Base-by-base conservation (phyloP, 164 flowering plant species). In the Buxus sempervirens region DNA sequence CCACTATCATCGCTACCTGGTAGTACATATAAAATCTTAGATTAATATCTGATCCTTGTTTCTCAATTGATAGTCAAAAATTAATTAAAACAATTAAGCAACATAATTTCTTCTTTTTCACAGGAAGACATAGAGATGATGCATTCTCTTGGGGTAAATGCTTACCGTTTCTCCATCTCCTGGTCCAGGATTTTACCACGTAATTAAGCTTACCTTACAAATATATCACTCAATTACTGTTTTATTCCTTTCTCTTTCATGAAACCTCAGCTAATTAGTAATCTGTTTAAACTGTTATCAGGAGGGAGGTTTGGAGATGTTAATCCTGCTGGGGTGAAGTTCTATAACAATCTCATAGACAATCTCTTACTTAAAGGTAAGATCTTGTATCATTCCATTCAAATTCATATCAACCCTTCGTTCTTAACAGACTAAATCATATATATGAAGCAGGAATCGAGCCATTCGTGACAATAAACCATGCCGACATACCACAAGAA, bases 401-500 rank as follows among this genome's bases (percentile, higher is more conserved):
- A 38, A n/a, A 26, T 28, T 1, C 9, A 19, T 21, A 25, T 26
- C 26, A 26, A 10, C 1, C 21, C 4, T 4, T 13, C 27, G 3
- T 8, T 26, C 13, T 4, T 14, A 28, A 19, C 16, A 5, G 4
- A 22, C 23, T n/a, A 58, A 26, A 59, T 6, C n/a, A n/a, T n/a
- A n/a, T n/a, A n/a, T 10, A 45, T 13, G 23, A 26, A 48, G 58
- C 78, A 84, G 90, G 88, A 41, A 79, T 84, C 15, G 75, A 78
- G 54, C 88, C 84, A 7, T 80, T 81, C 67, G 81, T 84, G 66
- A 84, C 88, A 12, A 54, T 86, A 15, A 41, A 70, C 73, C 90
- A 86, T 68, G 9, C 22, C 25, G 86, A 86, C 27, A 0, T 67
- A 16, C 90, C 90, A 3, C 85, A 81, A 69, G 83, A 77, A 64